A percentile compares a stretch with the other conserved stretches of the same genome.
These are phyloP conservation scores for Seiridium cupressi DNA, from an alignment of 2,329 filamentous ascomycete species.

Conservation along the genomic window DNA sequence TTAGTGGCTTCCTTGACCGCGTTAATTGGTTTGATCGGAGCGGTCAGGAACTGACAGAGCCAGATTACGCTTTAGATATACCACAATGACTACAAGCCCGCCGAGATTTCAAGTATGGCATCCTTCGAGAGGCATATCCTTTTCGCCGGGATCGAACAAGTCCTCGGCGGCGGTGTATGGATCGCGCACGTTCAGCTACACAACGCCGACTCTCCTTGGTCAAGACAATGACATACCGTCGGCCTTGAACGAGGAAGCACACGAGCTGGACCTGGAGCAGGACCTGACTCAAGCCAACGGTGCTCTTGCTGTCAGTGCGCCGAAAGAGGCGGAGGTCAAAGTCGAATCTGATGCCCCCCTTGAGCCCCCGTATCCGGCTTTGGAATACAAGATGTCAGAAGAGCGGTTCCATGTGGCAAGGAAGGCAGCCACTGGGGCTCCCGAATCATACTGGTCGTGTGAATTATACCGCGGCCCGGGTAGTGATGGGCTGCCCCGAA, in stretches of 20 bases:
- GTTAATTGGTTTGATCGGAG: conserved; percentile 1
- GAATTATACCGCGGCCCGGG: conserved; percentile 59
- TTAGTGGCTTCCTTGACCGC: background rate
- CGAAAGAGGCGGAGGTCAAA: background rate
- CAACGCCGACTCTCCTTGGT: conserved; percentile 7
- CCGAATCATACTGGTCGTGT: conserved; percentile 66
- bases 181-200: conserved; percentile 11
- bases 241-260: background rate
- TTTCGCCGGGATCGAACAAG: conserved; percentile 16
- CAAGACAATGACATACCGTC: background rate
- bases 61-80: conserved; percentile 8
- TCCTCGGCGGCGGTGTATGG: background rate
- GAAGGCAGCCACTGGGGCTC: conserved; percentile 38
- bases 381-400: conserved; percentile 44
- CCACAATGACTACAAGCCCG: conserved; percentile 24
- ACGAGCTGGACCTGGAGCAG: background rate
- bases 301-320: background rate
- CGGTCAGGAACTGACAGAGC: background rate
- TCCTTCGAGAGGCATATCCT: conserved; percentile 29
- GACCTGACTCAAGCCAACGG: background rate
- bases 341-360: background rate
- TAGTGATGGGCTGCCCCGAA: conserved; percentile 40
- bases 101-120: conserved; percentile 29
- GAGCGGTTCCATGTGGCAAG: conserved; percentile 48
- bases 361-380: conserved; percentile 13